These are phyloP conservation scores for button mushroom (Agaricus bisporus) DNA, from an alignment of 768 basidiomycete species.

Conservation along the genomic window DNA sequence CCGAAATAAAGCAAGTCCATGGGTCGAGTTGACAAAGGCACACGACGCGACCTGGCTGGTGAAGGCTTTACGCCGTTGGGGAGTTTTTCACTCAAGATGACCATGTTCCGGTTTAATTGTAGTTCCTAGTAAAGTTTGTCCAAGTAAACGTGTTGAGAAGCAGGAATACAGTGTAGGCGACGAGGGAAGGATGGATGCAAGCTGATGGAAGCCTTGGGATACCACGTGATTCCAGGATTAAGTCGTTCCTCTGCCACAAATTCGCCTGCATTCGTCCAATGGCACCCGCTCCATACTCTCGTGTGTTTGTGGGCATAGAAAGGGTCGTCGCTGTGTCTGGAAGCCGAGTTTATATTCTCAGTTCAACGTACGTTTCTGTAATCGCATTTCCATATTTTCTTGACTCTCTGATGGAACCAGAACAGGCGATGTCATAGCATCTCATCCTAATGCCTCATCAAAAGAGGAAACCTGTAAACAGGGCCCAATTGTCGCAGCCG, in stretches of 20 bases:
- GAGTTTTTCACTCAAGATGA: conserved; percentile 19
- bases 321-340: conserved; percentile 46
- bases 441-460: conserved; percentile 30
- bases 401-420: conserved; percentile 24
- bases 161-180: background rate
- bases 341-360: conserved; percentile 55
- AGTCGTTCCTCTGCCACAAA: background rate
- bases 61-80: conserved; percentile 1
- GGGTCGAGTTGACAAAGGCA: conserved; percentile 49
- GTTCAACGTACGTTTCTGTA: conserved; percentile 39
- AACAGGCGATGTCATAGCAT: conserved; percentile 44
- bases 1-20: conserved; percentile 62
- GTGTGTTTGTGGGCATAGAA: conserved; percentile 31
- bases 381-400: conserved; percentile 3
- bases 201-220: too few species aligned
- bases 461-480: conserved; percentile 21
- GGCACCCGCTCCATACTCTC: conserved; percentile 34
- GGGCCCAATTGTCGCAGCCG: conserved; percentile 49
- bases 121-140: background rate
- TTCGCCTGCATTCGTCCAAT: background rate
- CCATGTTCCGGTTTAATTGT: conserved; percentile 8
- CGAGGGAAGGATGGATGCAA: background rate
- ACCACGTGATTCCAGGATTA: background rate
- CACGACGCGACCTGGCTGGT: conserved; percentile 1
- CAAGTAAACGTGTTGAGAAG: background rate